phyloP scores from a whole-genome alignment of 345 rosid genomes.

The Cochlearia excelsa region DNA sequence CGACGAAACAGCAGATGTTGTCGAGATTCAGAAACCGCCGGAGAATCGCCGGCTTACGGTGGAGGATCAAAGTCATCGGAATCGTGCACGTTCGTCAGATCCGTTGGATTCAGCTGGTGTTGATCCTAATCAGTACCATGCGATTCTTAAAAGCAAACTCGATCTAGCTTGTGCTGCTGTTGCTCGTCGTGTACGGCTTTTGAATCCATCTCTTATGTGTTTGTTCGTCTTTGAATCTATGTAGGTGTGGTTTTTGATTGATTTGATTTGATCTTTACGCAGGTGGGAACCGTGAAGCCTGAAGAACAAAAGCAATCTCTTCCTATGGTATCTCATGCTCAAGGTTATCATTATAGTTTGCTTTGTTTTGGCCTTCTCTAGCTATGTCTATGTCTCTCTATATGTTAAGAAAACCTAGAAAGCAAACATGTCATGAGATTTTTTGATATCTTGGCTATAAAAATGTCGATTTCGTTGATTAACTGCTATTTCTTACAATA shows the following conservation, averaged over 20 bases:
- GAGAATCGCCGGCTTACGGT: slow-evolving; percentile 1
- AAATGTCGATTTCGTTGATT: neutral
- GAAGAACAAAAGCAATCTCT: slow-evolving; percentile 44
- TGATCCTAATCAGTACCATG: slow-evolving; percentile 51
- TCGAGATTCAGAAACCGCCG: slow-evolving; percentile 43
- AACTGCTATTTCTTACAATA: neutral
- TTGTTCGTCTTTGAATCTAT: too few relatives aligned
- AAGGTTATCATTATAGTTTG: slow-evolving; percentile 33
- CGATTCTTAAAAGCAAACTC: slow-evolving; percentile 67
- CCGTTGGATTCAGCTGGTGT: slow-evolving; percentile 28
- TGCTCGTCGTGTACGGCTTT: slow-evolving; percentile 37
- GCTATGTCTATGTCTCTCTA: neutral
- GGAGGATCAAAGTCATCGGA: slow-evolving; percentile 23
- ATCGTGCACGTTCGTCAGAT: slow-evolving; percentile 30
- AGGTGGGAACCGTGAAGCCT: slow-evolving; percentile 55
- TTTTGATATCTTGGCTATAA: neutral
- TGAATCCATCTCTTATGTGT: neutral
- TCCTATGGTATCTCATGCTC: slow-evolving; percentile 37
- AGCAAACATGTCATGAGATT: slow-evolving; percentile 10
- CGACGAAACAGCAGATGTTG: slow-evolving; percentile 39
- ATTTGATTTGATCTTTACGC: slow-evolving; percentile 3
- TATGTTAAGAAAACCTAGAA: slow-evolving; percentile 1
- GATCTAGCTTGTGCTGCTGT: slow-evolving; percentile 81
- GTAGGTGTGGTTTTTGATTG: slow-evolving; percentile 5
- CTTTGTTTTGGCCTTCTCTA: neutral